These are phyloP conservation scores for Aleurites moluccanus DNA, from an alignment of 441 rosid genomes.

Conservation along the genomic window DNA sequence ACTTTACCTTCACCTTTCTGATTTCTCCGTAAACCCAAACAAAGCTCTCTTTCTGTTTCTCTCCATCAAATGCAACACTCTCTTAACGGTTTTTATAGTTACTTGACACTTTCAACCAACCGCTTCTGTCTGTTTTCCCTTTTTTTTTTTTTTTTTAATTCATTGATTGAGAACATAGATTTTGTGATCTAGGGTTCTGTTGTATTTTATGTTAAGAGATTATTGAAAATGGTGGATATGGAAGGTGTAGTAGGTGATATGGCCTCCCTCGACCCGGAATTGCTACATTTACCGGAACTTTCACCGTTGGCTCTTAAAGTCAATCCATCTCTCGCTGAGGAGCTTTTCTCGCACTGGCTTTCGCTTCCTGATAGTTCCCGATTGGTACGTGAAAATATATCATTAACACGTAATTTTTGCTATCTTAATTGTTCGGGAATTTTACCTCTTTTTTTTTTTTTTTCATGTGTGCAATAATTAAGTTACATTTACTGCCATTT, in stretches of 20 bases:
- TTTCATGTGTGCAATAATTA: not conserved
- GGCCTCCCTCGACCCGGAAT: conserved; percentile 55
- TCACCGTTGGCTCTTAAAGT: conserved; percentile 57
- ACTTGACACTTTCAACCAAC: not conserved
- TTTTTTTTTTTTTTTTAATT: not conserved
- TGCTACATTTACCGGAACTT: conserved; percentile 65
- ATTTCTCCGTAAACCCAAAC: conserved; percentile 3
- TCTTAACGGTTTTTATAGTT: not conserved
- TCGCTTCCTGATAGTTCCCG: conserved; percentile 67
- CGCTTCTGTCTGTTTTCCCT: not conserved
- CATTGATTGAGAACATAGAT: too few relatives aligned
- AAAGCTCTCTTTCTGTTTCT: not conserved
- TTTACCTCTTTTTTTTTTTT: not conserved
- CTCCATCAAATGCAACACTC: not conserved
- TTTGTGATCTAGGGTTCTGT: not conserved
- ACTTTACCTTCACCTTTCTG: too few relatives aligned
- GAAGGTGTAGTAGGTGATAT: conserved; percentile 36
- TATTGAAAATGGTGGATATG: conserved; percentile 36
- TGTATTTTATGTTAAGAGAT: not conserved
- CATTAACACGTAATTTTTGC: not conserved
- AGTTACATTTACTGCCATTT: not conserved
- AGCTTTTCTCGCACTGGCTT: conserved; percentile 79
- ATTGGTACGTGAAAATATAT: conserved; percentile 48
- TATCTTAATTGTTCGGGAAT: not conserved
- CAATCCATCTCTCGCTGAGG: conserved; percentile 47